These are phyloP conservation scores for Aspergillus bridgeri DNA, from an alignment of 495 filamentous ascomycete genomes.

Conservation along the genomic window DNA sequence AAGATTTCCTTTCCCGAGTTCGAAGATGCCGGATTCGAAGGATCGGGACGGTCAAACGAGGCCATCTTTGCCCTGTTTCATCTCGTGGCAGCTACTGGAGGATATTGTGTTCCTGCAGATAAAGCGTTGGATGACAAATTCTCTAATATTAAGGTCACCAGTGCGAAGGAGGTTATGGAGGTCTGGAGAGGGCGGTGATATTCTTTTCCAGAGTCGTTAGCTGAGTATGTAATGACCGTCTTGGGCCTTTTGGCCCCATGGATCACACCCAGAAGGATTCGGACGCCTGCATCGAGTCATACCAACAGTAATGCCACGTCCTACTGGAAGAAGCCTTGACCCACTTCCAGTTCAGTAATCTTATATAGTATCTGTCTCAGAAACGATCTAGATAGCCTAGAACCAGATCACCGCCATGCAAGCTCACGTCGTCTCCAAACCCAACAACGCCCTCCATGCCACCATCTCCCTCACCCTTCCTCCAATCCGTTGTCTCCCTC, in stretches of 20 bases:
- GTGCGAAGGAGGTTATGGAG: slow-evolving; percentile 2
- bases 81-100: neutral
- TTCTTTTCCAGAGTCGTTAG: neutral
- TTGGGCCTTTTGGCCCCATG: no score
- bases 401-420: neutral
- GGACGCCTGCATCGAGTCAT: neutral
- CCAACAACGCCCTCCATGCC: slow-evolving; percentile 21
- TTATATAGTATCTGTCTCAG: no score
- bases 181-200: slow-evolving; percentile 2
- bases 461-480: slow-evolving; percentile 9
- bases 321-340: neutral
- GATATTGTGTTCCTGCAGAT: neutral
- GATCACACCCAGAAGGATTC: neutral
- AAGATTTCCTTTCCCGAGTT: slow-evolving; percentile 15
- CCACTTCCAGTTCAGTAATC: neutral
- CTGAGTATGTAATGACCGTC: no score
- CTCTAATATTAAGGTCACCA: slow-evolving; percentile 1
- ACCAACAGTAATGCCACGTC: neutral
- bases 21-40: neutral
- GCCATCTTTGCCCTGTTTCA: slow-evolving; percentile 4
- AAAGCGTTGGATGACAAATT: slow-evolving; percentile 1
- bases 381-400: no score
- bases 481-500: slow-evolving; percentile 6
- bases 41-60: neutral
- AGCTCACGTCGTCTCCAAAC: slow-evolving; percentile 27